Conservation (phyloP, 2,329 filamentous ascomycete species). For the Pseudofabraea citricarpa region DNA sequence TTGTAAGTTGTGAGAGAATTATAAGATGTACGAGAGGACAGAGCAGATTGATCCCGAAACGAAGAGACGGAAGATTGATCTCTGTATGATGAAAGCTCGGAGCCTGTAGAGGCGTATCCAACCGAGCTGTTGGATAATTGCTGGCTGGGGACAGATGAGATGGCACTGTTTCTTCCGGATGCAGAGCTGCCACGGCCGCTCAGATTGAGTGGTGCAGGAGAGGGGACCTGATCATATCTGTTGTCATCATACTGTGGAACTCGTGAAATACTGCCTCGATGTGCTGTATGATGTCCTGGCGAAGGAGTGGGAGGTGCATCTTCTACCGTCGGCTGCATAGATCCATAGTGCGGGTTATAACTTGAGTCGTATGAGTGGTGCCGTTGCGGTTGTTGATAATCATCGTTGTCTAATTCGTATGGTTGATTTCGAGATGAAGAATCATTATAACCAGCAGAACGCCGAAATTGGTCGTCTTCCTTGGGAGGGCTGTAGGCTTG, state of each 20-base stretch:
- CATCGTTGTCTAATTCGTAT: conserved; percentile 7
- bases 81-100: conserved; percentile 18
- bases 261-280: conserved; percentile 15
- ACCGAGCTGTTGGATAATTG: conserved; percentile 21
- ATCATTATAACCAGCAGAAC: conserved; percentile 5
- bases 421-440: not conserved
- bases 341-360: conserved; percentile 33
- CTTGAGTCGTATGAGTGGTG: conserved; percentile 29
- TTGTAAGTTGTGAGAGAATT: conserved; percentile 15
- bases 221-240: conserved; percentile 23
- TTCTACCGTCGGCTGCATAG: conserved; percentile 42
- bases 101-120: conserved; percentile 19
- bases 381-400: conserved; percentile 24
- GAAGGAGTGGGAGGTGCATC: conserved; percentile 31
- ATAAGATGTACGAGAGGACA: conserved; percentile 22
- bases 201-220: conserved; percentile 26
- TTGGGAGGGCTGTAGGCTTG: conserved; percentile 22
- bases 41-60: conserved; percentile 10
- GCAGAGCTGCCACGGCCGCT: conserved; percentile 19
- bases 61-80: conserved; percentile 12
- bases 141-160: conserved; percentile 13
- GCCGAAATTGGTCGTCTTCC: conserved; percentile 19
- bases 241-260: conserved; percentile 15
- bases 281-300: conserved; percentile 10
- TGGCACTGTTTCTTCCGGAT: conserved; percentile 19